Base-by-base conservation (phyloP, 257 asterid species). In the Solanum etuberosum region DNA sequence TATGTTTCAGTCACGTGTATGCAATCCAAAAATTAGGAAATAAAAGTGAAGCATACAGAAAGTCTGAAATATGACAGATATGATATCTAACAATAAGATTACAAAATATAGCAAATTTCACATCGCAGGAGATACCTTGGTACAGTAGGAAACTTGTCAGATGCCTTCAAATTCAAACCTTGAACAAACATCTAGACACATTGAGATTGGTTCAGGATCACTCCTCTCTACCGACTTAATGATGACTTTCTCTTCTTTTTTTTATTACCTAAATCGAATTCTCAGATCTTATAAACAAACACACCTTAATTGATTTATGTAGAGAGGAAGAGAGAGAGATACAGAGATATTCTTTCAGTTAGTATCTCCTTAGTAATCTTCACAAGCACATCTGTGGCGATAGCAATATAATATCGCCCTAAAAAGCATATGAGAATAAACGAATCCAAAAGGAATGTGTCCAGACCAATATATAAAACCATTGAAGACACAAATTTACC, bases 401-500 rank as follows among this genome's bases (percentile, higher is more conserved):
- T 77, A 76, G 83, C 34, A 25, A 76, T 71, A 71, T 13, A 76
- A 76, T 76, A 76, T 25, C 23, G 46, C 23, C 83, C 35, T 27
- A 40, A 77, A 77, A 25, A 40, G 61, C 37, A 40, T 32, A 77
- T 77, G 61, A 40, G 83, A n/a, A 40, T 43, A 40, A 77, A 14
- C 2, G 15, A 77, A 77, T 42, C 61, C 61, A 42, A 77, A 77
- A 25, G 14, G 40, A 78, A 27, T 27, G 65, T 29, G 40, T 15
- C 65, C 65, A 43, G 40, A 43, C 38, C 25, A 27, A 78, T 42
- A 27, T 43, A 43, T 43, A 43, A 27, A 78, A 43, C 84, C 65
- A 43, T 27, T 43, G 84, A 46, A 42, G 65, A 73, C 87, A 54
- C 87, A 68, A 48, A 77, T 84, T 83, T 91, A 96, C 98, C 99